Evolutionary conservation across 768 basidiomycete genomes (phyloP).

Genomic region (Kondoa subrosea): DNA sequence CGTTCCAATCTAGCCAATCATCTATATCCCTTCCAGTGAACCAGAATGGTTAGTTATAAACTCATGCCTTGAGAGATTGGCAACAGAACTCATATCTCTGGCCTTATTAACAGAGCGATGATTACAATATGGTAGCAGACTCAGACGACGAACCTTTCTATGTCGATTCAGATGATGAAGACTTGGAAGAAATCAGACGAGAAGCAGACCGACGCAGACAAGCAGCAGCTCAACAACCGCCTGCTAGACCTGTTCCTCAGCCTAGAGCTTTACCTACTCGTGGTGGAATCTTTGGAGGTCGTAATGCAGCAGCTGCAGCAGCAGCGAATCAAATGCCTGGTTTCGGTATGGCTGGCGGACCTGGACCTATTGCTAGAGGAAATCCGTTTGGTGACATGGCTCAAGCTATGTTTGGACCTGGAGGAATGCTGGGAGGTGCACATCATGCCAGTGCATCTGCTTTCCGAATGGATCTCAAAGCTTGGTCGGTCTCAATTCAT

Average conservation of each 20-base stretch:
- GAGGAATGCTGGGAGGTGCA: conserved; percentile 7
- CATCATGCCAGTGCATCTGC: conserved; percentile 36
- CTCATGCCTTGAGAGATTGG: no score
- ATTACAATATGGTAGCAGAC: background rate
- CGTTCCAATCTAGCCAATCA: no score
- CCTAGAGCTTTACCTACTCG: background rate
- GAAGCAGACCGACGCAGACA: background rate
- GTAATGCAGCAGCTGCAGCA: background rate
- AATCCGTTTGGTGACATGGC: background rate
- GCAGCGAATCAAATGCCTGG: no score
- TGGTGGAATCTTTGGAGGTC: background rate
- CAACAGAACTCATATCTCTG: no score
- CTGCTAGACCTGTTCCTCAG: background rate
- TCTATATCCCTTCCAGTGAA: no score
- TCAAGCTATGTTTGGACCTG: background rate
- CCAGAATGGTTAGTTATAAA: no score
- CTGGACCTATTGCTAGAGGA: background rate
- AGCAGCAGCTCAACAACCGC: background rate
- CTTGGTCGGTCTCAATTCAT: conserved; percentile 26
- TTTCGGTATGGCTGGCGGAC: background rate
- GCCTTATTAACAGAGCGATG: no score
- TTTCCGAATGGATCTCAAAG: conserved; percentile 84
- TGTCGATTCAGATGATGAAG: conserved; percentile 2
- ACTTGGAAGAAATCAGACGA: conserved; percentile 7
- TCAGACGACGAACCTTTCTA: background rate